Percentiles rank a stretch among this genome's conserved stretches.
Evolutionary conservation across 495 filamentous ascomycete genomes (phyloP).

Genomic region (Friedmanniomyces endolithicus): DNA sequence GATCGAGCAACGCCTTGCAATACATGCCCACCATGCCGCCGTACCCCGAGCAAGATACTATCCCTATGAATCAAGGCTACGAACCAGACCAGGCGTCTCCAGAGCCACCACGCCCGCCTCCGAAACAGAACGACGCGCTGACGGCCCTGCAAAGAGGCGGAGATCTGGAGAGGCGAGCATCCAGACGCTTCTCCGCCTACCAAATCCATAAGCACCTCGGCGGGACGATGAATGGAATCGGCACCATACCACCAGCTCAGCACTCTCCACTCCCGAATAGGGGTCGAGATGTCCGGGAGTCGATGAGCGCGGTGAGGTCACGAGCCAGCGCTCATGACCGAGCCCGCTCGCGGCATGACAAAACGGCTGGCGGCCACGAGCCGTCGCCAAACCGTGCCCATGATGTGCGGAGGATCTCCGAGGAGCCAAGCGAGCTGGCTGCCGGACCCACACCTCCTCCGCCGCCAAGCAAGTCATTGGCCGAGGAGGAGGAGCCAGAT

Average conservation of each 20-base stretch:
- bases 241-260: slow-evolving; percentile 67
- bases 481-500: slow-evolving; percentile 23
- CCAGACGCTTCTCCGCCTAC: slow-evolving; percentile 84
- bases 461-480: slow-evolving; percentile 22
- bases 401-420: slow-evolving; percentile 51
- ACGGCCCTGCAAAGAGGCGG: slow-evolving; percentile 82
- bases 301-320: slow-evolving; percentile 77
- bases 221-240: slow-evolving; percentile 63
- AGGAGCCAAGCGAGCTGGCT: slow-evolving; percentile 35
- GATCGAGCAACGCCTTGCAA: slow-evolving; percentile 59
- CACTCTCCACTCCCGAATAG: slow-evolving; percentile 81
- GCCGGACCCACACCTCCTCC: slow-evolving; percentile 32
- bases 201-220: slow-evolving; percentile 91
- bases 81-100: slow-evolving; percentile 39
- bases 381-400: slow-evolving; percentile 46
- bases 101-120: slow-evolving; percentile 47
- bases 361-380: slow-evolving; percentile 29
- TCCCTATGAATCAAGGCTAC: slow-evolving; percentile 25
- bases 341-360: slow-evolving; percentile 22
- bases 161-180: slow-evolving; percentile 85
- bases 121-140: slow-evolving; percentile 78
- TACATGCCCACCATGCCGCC: slow-evolving; percentile 55
- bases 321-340: slow-evolving; percentile 57
- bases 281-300: slow-evolving; percentile 77
- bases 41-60: slow-evolving; percentile 48